These are phyloP conservation scores for Gynostemma pentaphyllum DNA, from an alignment of 306 rosid genomes.

Conservation along the genomic window DNA sequence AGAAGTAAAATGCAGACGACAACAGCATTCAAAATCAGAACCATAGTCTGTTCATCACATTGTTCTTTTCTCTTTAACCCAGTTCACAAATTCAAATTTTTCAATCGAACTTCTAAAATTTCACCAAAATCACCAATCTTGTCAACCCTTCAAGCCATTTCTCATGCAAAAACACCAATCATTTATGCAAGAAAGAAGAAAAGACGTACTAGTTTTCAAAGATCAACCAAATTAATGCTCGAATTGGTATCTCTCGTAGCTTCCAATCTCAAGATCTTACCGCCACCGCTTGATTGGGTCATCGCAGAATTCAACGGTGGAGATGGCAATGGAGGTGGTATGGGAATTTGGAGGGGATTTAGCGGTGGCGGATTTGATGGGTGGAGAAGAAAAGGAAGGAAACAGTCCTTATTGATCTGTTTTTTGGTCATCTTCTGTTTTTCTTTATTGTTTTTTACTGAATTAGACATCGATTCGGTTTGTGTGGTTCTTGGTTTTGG, in stretches of 20 bases:
- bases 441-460: constrained; percentile 23
- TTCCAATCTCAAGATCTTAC: constrained; percentile 14
- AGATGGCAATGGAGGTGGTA: constrained; percentile 12
- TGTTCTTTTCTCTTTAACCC: not conserved
- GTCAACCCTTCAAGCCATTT: not conserved
- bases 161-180: not conserved
- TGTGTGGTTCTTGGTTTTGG: constrained; percentile 20
- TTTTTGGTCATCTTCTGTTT: not conserved
- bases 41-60: not conserved
- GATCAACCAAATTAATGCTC: constrained; percentile 5
- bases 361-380: constrained; percentile 15
- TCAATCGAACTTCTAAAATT: not conserved
- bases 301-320: constrained; percentile 9
- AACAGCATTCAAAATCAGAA: not conserved
- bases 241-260: constrained; percentile 10
- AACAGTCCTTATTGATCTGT: not conserved
- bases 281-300: constrained; percentile 13
- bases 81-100: too few species aligned
- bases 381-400: constrained; percentile 17
- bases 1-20: constrained; percentile 8
- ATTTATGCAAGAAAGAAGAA: constrained; percentile 11
- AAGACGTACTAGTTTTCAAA: not conserved
- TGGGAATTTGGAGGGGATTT: constrained; percentile 10
- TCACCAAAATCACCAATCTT: not conserved
- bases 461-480: constrained; percentile 22